Evolutionary conservation across 1,284 basidiomycete genomes (phyloP).

Genomic region (Macrocybe sp.): DNA sequence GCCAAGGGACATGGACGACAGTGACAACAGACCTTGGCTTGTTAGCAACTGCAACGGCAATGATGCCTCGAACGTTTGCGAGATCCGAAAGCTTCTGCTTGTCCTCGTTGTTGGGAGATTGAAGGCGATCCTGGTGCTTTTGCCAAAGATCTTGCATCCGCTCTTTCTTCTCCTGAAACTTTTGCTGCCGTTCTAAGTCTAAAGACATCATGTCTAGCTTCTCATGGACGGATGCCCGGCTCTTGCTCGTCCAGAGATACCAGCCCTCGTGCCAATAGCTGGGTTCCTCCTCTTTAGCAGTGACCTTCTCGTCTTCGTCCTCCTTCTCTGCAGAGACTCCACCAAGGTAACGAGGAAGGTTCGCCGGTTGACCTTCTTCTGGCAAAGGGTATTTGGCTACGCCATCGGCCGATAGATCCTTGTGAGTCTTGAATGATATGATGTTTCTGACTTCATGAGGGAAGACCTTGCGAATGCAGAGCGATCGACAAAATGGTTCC

Average conservation of each 20-base stretch:
- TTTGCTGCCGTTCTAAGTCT: slow-evolving; percentile 46
- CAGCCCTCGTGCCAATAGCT: slow-evolving; percentile 69
- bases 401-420: slow-evolving; percentile 31
- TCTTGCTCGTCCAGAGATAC: slow-evolving; percentile 66
- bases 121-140: slow-evolving; percentile 39
- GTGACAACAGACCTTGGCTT: no score
- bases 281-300: slow-evolving; percentile 24
- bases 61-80: no score
- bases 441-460: slow-evolving; percentile 64
- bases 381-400: slow-evolving; percentile 54
- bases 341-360: slow-evolving; percentile 38
- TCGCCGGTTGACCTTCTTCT: slow-evolving; percentile 52
- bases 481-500: slow-evolving; percentile 57
- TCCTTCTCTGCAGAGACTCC: slow-evolving; percentile 28
- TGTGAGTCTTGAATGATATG: slow-evolving; percentile 40
- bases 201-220: slow-evolving; percentile 55
- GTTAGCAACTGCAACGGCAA: no score
- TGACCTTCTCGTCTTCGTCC: slow-evolving; percentile 24
- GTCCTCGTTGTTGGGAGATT: slow-evolving; percentile 18
- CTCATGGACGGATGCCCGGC: slow-evolving; percentile 46
- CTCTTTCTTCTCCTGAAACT: slow-evolving; percentile 35
- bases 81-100: slow-evolving; percentile 3
- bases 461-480: slow-evolving; percentile 71
- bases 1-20: no score
- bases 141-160: slow-evolving; percentile 41